These are phyloP conservation scores for Neurospora cerealis DNA, from an alignment of 495 filamentous ascomycete genomes.

Conservation along the genomic window DNA sequence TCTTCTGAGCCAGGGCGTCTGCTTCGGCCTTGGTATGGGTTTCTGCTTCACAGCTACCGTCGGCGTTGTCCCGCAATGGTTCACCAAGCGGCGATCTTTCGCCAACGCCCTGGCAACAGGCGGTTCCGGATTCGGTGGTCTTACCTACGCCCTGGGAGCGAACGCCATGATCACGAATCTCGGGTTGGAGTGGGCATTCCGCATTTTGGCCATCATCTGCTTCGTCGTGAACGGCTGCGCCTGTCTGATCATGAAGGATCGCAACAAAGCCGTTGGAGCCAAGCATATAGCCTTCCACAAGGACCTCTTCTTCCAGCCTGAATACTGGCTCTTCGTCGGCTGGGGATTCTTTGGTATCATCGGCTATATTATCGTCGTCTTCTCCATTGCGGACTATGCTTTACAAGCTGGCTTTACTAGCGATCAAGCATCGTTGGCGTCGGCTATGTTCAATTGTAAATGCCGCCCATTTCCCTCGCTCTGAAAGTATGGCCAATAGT, in stretches of 20 bases:
- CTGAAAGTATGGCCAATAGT: slow-evolving; percentile 25
- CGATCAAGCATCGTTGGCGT: slow-evolving; percentile 58
- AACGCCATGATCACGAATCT: slow-evolving; percentile 52
- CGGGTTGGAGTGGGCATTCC: slow-evolving; percentile 55
- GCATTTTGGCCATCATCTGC: slow-evolving; percentile 53
- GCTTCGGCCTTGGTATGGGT: slow-evolving; percentile 67
- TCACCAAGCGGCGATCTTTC: slow-evolving; percentile 54
- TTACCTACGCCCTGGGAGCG: slow-evolving; percentile 49
- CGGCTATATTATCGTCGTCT: slow-evolving; percentile 62
- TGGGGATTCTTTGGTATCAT: slow-evolving; percentile 66
- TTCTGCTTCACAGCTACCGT: slow-evolving; percentile 66
- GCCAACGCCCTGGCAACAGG: slow-evolving; percentile 64
- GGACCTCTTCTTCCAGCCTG: slow-evolving; percentile 45
- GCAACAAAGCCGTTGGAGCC: slow-evolving; percentile 57
- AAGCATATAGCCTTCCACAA: slow-evolving; percentile 54
- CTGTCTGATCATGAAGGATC: slow-evolving; percentile 50
- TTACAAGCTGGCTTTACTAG: slow-evolving; percentile 50
- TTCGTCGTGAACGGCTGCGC: slow-evolving; percentile 50
- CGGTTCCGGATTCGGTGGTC: slow-evolving; percentile 67
- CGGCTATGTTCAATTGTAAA: slow-evolving; percentile 62
- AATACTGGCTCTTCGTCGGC: slow-evolving; percentile 54
- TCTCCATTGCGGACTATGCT: slow-evolving; percentile 63
- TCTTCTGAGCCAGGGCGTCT: slow-evolving; percentile 65
- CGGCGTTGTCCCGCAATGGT: slow-evolving; percentile 72
- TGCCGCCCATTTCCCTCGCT: slow-evolving; percentile 6